Base-by-base conservation (phyloP, 2,329 filamentous ascomycete genomes). In the Penicillium thymicola region DNA sequence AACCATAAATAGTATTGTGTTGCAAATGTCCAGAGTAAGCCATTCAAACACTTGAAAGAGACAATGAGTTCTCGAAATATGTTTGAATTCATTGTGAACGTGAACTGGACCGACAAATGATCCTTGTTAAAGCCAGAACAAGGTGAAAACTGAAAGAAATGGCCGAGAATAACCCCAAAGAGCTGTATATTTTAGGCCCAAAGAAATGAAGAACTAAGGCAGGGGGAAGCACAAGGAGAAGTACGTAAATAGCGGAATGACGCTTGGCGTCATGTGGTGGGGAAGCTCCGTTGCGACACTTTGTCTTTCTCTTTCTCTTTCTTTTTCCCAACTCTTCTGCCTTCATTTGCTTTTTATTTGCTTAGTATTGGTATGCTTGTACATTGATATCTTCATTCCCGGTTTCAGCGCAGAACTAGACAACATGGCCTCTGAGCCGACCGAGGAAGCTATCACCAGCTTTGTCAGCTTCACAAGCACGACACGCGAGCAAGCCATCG, bases 401-500 rank as follows among this genome's bases (percentile, higher is more conserved):
- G 25, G 3, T n/a, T 34, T 13, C 14, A 44, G 28, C 14, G 28
- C 28, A 46, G 43, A 46, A 46, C n/a, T 4, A 45, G 23, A 21
- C 44, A 60, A 34, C 25, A 76, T 76, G 74, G 66, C 67, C 28
- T 62, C 68, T 37, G 74, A 76, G 67, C 72, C 73, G 25, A 62
- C 70, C 44, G 74, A 78, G 59, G 75, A 75, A 52, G 72, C 70
- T 43, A 75, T 78, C 52, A 51, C 65, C 28, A 72, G 70, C 60
- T 77, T 78, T 57, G 69, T 75, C 56, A 71, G 61, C 65, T 73
- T 78, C 60, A 77, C 75, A 36, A 73, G 70, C 59, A 69, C 74
- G 5, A 68, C 71, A 9, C 72, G 73, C 48, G 70, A 74, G 36
- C 69, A 74, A 57, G 76, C 76, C 10, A 67, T 76, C 58, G 65